These are phyloP conservation scores for Rhizoclosmatium globosum DNA, from an alignment of 192 early-diverging fungal genomes.

Conservation along the genomic window DNA sequence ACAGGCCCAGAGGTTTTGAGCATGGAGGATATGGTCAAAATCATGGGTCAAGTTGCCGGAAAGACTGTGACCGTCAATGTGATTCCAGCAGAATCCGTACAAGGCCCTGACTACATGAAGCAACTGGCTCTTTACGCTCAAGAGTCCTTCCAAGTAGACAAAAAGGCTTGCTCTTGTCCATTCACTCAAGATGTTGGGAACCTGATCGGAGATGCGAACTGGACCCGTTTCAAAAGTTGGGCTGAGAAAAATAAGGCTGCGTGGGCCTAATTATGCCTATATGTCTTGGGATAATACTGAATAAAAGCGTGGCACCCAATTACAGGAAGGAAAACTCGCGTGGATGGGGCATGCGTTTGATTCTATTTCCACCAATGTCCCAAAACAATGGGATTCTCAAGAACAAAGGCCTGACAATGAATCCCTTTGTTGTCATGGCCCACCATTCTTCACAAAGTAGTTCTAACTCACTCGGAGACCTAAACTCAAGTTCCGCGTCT, in stretches of 20 bases:
- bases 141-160: neutral
- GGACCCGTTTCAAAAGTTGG: conserved; percentile 6
- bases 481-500: no score
- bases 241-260: neutral
- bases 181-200: conserved; percentile 34
- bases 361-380: no score
- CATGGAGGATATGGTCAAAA: conserved; percentile 20
- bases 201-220: conserved; percentile 36
- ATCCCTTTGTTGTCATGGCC: no score
- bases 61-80: neutral
- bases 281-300: no score
- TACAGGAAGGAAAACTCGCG: no score
- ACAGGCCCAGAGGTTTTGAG: conserved; percentile 26
- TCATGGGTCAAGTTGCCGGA: conserved; percentile 9
- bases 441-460: no score
- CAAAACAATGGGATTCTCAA: no score
- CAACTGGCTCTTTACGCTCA: neutral
- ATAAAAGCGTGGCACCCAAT: no score
- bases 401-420: no score
- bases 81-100: neutral
- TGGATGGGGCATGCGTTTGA: no score
- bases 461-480: no score
- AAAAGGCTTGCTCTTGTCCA: neutral
- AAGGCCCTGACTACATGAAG: neutral
- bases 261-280: neutral